Conservation (phyloP, 116 monocot genomes). For the Cymodocea nodosa region DNA sequence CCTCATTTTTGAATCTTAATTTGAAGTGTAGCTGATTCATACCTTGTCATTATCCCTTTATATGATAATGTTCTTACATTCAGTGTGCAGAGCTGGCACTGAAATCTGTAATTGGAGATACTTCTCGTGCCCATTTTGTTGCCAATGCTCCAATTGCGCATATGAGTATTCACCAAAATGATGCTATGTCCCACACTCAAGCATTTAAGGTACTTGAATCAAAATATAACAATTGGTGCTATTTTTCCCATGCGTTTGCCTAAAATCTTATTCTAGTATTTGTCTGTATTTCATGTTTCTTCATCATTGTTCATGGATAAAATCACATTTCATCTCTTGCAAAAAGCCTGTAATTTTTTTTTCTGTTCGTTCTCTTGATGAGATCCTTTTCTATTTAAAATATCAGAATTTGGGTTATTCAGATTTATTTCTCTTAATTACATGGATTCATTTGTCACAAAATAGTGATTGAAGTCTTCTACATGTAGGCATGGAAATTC, state of each 20-base stretch:
- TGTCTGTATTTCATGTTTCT: too few relatives aligned
- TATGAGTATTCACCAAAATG: conserved; percentile 31
- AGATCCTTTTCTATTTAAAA: too few relatives aligned
- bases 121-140: conserved; percentile 75
- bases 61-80: not conserved
- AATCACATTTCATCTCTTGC: too few relatives aligned
- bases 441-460: not conserved
- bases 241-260: too few relatives aligned
- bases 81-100: conserved; percentile 93
- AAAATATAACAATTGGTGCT: too few relatives aligned
- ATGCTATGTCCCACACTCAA: conserved; percentile 18
- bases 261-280: too few relatives aligned
- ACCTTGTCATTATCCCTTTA: not conserved
- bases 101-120: conserved; percentile 68
- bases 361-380: too few relatives aligned
- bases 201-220: conserved; percentile 51
- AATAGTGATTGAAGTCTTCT: not conserved
- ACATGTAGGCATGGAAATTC: not conserved
- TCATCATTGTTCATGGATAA: too few relatives aligned
- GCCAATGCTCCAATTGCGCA: conserved; percentile 93
- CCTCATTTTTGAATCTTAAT: not conserved
- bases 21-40: not conserved
- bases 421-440: too few relatives aligned
- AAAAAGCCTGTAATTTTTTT: too few relatives aligned
- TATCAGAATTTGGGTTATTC: too few relatives aligned